Percentiles rank a stretch among this genome's conserved stretches.
Conservation (phyloP, 78 protist species). For the Dictyostelium capitatum region DNA sequence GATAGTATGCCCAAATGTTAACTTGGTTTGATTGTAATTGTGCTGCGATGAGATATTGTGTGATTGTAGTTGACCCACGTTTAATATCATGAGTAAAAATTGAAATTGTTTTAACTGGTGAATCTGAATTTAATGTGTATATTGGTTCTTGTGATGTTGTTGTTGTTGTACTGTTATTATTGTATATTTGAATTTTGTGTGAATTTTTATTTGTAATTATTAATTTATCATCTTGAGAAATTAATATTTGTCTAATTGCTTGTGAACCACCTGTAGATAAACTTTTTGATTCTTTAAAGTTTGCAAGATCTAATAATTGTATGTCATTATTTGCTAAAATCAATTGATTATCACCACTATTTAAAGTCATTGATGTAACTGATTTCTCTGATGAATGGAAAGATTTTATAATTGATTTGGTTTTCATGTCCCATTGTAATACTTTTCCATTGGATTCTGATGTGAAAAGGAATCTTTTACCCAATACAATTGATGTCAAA, state of each 20-base stretch:
- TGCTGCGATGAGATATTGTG: conserved; percentile 4
- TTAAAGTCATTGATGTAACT: conserved; percentile 3
- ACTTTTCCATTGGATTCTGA: background rate
- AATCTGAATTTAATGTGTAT: background rate
- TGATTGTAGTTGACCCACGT: background rate
- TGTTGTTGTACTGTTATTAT: background rate
- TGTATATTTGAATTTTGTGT: background rate
- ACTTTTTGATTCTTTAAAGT: background rate
- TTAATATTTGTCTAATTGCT: background rate
- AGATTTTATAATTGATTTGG: background rate
- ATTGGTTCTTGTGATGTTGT: background rate
- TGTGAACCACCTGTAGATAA: background rate
- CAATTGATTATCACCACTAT: background rate
- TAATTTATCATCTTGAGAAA: conserved; percentile 10
- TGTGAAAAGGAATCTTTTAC: conserved; percentile 8
- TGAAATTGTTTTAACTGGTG: background rate
- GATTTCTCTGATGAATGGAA: background rate
- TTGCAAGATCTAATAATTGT: background rate
- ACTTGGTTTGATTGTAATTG: background rate
- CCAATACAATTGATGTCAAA: background rate
- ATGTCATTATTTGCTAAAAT: background rate
- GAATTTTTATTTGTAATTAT: background rate
- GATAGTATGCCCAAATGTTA: conserved; percentile 13
- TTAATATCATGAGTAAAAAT: conserved; percentile 9
- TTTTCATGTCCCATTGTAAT: conserved; percentile 12